A percentile compares a stretch with the other conserved stretches of the same genome.
Evolutionary conservation across 352 stramenopile species (phyloP).

Genomic region (Phytopythium mirpurense): DNA sequence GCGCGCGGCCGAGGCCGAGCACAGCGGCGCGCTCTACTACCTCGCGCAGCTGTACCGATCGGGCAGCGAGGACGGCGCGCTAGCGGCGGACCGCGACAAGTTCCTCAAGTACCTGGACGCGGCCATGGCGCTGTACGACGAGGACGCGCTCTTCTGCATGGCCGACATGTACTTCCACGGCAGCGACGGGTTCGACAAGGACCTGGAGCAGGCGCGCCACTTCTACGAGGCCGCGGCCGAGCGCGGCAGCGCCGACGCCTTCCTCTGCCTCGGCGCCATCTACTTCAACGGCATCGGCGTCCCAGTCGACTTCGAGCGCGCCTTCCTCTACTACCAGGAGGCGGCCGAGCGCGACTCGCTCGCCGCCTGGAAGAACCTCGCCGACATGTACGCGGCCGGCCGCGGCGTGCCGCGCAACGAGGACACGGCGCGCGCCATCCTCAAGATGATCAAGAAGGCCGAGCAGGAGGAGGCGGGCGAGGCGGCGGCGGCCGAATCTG

Average conservation of each 20-base stretch:
- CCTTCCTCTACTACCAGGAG: slow-evolving; percentile 86
- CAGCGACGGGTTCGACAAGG: slow-evolving; percentile 65
- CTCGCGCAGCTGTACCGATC: slow-evolving; percentile 85
- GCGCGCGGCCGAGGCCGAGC: slow-evolving; percentile 57
- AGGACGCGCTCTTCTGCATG: slow-evolving; percentile 81
- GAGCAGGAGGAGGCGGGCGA: slow-evolving; percentile 7
- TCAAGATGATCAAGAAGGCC: slow-evolving; percentile 81
- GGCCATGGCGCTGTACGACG: slow-evolving; percentile 53
- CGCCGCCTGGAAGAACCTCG: slow-evolving; percentile 86
- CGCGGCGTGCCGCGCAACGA: slow-evolving; percentile 74
- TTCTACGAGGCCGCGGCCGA: slow-evolving; percentile 75
- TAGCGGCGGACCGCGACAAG: slow-evolving; percentile 42
- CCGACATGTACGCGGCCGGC: slow-evolving; percentile 81
- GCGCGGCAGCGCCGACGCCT: slow-evolving; percentile 61
- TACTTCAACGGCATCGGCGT: slow-evolving; percentile 78
- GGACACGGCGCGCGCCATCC: slow-evolving; percentile 72
- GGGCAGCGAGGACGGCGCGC: slow-evolving; percentile 43
- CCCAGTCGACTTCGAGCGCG: slow-evolving; percentile 61
- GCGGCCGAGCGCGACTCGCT: slow-evolving; percentile 79
- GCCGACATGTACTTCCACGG: slow-evolving; percentile 84
- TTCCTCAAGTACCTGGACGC: slow-evolving; percentile 65
- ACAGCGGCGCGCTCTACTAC: slow-evolving; percentile 75
- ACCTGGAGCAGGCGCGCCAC: slow-evolving; percentile 55
- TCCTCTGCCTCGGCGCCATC: slow-evolving; percentile 74
- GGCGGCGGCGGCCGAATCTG: background rate